Evolutionary conservation across 345 rosid genomes (phyloP), one percentile per base, ranked within the genome.

Genomic region (Salix suchowensis): DNA sequence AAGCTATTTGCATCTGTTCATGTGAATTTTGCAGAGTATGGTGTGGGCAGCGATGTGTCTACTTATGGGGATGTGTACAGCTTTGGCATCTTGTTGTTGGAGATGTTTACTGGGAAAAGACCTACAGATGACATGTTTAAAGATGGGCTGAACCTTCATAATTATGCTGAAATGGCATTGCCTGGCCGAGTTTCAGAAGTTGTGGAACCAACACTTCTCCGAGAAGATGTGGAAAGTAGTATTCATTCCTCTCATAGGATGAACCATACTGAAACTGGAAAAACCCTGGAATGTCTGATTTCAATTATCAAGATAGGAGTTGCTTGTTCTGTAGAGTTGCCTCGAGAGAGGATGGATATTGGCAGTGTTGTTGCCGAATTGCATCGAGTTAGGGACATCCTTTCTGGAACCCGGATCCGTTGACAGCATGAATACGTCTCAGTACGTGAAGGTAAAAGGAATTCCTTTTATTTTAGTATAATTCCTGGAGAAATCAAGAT

Each of bases 131-230:
- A 55, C 24, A 64, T 80, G 66, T 76, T 76, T 26, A 8, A 14
- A 23, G 70, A 54, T 16, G 77, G 64, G 7, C 30, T 73, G 21
- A 74, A 60, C 19, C 77, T 79, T 50, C 79, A 6, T 6, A 68
- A 67, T 24, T 77, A 69, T 14, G 76, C 55, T 12, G 21, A 70
- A 14, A 26, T 0, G 30, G 34, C 76, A n/a, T 30, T 83, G 23
- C 74, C 48, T 0, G 71, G 30, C 3, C 7, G 15, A 6, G 76
- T 69, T 21, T 1, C 8, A 7, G 60, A 76, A 12, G 74, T 76
- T 7, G n/a, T 52, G 13, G 80, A 76, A 64, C 73, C 76, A 2
- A 37, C 3, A 1, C 78, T 79, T 2, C 30, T 69, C 4, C 19
- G 6, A 42, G 67, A 24, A 72, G 60, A 67, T n/a, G 9, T 24